These are phyloP conservation scores for Rhizoctonia solani DNA, from an alignment of 1,284 basidiomycete genomes.

Conservation along the genomic window DNA sequence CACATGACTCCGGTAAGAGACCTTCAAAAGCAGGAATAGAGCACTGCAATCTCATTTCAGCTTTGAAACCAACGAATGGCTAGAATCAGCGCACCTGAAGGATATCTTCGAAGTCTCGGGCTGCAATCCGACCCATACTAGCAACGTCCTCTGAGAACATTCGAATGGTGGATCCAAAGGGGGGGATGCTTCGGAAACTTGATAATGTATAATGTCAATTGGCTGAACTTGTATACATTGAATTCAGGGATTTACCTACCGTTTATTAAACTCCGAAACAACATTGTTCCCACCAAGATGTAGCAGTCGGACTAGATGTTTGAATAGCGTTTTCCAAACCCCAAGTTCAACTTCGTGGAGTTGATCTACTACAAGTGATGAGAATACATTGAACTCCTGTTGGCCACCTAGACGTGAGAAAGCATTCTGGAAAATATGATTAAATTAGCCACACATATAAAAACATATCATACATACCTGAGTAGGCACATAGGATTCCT, in stretches of 20 bases:
- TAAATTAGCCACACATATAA: not conserved
- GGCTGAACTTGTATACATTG: not conserved
- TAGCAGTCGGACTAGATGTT: constrained; percentile 47
- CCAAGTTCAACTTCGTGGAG: constrained; percentile 44
- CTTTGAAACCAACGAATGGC: no score
- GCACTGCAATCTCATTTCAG: constrained; percentile 42
- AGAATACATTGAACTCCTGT: not conserved
- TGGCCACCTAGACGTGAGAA: constrained; percentile 35
- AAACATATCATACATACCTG: constrained; percentile 33
- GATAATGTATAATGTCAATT: no score
- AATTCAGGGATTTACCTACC: not conserved
- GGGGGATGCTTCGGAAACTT: constrained; percentile 35
- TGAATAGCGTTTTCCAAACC: constrained; percentile 42
- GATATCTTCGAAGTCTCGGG: constrained; percentile 35
- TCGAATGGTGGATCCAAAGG: constrained; percentile 34
- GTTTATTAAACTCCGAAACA: constrained; percentile 4
- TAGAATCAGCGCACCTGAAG: no score
- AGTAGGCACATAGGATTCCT: constrained; percentile 31
- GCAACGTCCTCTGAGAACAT: constrained; percentile 33
- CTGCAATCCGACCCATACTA: constrained; percentile 28
- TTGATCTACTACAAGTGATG: constrained; percentile 40
- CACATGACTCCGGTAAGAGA: constrained; percentile 42
- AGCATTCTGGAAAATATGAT: constrained; percentile 43
- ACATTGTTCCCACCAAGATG: constrained; percentile 38
- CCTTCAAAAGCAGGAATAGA: constrained; percentile 47